Evolutionary conservation across 1,139 yeast genomes (phyloP), one percentile per base, ranked within the genome.

Genomic region (Taiozyma sp.): DNA sequence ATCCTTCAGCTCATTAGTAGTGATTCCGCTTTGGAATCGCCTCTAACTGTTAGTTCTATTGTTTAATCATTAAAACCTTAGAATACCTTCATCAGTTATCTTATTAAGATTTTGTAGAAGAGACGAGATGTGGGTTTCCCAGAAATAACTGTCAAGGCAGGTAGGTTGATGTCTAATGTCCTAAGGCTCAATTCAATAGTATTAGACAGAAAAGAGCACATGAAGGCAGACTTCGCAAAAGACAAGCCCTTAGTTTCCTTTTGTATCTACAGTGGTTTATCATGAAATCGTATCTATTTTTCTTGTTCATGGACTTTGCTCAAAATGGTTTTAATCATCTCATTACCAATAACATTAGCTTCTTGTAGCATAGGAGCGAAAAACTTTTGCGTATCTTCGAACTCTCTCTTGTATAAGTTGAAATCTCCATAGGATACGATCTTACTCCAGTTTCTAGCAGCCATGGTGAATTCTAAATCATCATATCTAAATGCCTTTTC

Each of bases 311-410:
- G 39, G 14, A 56, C 53, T 26, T 50, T 55, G 35, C 57, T 58
- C 16, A 84, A 70, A 47, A 91, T 91, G n/a, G 91, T 88, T 64
- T 80, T 82, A 56, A 93, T 88, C 99, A 93, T 93, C 58, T 88
- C 96, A 68, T 93, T 93, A n/a, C 99, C 98, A 46, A 90, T 75
- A 43, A 79, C 80, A 59, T 85, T 88, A 13, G 98, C 98, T 60
- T 90, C 97, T 5, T 88, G 82, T 52, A 91, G 79, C 88, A 86
- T 90, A 9, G 91, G 95, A 53, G 78, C 73, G 70, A 93, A 93
- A 68, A 88, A 93, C 32, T 73, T 65, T 63, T 90, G 97, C 0
- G 95, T 87, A 46, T 76, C 76, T 60, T 85, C 91, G 64, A 93
- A 93, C 64, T 83, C 84, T 44, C 71, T 70, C 56, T 77, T 75